Conservation (phyloP, 2,329 filamentous ascomycete genomes). For the Penicillium sclerotigenum region DNA sequence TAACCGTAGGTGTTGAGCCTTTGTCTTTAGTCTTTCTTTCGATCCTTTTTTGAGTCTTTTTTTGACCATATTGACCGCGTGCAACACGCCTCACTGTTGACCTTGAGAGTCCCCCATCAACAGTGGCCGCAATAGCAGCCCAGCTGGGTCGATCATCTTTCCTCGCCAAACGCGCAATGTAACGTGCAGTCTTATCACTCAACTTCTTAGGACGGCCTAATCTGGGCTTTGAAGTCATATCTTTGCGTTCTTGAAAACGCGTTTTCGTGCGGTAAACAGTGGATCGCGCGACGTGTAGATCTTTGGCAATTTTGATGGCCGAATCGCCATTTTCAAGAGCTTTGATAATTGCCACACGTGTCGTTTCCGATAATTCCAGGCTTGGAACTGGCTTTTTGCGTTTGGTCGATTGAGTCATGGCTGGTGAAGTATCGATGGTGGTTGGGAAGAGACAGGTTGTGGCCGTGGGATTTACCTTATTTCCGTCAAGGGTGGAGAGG, state of each 20-base stretch:
- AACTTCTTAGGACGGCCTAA: neutral
- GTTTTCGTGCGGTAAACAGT: neutral
- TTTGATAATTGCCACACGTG: neutral
- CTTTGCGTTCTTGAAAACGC: neutral
- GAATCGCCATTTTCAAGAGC: neutral
- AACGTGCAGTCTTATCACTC: neutral
- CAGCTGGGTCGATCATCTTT: neutral
- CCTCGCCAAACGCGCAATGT: neutral
- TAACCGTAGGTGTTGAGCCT: accelerated
- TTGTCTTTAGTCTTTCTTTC: neutral
- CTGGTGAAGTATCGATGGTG: neutral
- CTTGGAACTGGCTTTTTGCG: neutral
- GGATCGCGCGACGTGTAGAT: neutral
- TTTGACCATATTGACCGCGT: neutral
- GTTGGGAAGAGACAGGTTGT: neutral
- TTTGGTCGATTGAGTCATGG: neutral
- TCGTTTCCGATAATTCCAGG: neutral
- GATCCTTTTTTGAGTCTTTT: no score
- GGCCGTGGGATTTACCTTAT: neutral
- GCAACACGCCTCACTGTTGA: neutral
- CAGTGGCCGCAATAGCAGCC: neutral
- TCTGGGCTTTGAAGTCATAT: neutral
- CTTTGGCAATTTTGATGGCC: neutral
- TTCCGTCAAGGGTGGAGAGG: no score
- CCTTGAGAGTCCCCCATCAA: neutral